Conservation (phyloP, 345 rosid species). For the Rhizophora apiculata region DNA sequence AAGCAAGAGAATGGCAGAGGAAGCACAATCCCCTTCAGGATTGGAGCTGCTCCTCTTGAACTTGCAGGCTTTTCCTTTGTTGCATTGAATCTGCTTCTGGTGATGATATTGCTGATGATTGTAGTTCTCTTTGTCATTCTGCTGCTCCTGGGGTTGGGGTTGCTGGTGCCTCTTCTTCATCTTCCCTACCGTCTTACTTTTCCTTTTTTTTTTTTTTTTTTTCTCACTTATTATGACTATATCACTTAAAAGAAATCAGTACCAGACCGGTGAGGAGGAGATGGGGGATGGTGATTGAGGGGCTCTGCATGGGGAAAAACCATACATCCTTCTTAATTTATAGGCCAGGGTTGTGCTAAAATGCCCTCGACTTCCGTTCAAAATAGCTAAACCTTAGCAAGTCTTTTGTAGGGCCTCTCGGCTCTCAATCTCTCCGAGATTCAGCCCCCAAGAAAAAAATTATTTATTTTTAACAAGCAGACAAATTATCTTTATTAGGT, state of each 20-base stretch:
- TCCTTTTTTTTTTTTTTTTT: neutral
- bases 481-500: too few species aligned
- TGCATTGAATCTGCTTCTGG: constrained; percentile 45
- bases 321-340: constrained; percentile 27
- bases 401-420: neutral
- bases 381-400: neutral
- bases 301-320: constrained; percentile 24
- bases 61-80: constrained; percentile 60
- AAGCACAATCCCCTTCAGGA: constrained; percentile 78
- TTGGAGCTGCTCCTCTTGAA: constrained; percentile 80
- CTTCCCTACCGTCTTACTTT: constrained; percentile 36
- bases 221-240: too few species aligned
- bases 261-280: too few species aligned
- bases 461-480: too few species aligned
- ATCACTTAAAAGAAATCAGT: too few species aligned
- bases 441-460: too few species aligned
- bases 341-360: constrained; percentile 15
- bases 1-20: constrained; percentile 83
- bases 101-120: constrained; percentile 13
- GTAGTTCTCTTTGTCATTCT: constrained; percentile 13
- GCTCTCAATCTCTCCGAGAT: neutral
- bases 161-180: constrained; percentile 45
- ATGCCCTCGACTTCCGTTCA: constrained; percentile 25
- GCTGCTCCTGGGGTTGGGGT: constrained; percentile 13
- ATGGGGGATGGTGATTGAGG: neutral